Percentiles rank a stretch among this genome's conserved stretches.
phyloP scores from a whole-genome alignment of 495 filamentous ascomycete species.

The Penicillium tannophilum region DNA sequence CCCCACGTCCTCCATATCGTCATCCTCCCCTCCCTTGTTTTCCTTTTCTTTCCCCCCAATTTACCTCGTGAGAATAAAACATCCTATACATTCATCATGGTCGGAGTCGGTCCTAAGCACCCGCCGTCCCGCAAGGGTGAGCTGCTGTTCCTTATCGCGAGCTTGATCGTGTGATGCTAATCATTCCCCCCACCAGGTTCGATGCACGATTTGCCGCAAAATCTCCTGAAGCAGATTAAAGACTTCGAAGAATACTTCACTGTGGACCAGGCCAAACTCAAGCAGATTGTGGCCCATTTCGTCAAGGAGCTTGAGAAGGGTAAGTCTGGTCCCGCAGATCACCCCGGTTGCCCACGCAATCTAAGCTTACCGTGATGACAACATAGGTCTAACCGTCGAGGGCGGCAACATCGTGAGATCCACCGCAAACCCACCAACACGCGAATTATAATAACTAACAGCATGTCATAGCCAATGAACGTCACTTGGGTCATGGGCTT shows the following conservation, averaged over 20 bases:
- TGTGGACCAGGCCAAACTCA: constrained; percentile 76
- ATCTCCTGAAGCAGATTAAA: constrained; percentile 82
- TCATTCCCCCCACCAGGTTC: constrained; percentile 58
- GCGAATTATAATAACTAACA: neutral
- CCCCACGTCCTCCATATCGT: constrained; percentile 32
- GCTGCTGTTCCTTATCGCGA: constrained; percentile 35
- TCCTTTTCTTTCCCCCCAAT: constrained; percentile 10
- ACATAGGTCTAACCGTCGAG: constrained; percentile 74
- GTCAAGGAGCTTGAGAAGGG: constrained; percentile 85
- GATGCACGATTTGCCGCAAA: constrained; percentile 79
- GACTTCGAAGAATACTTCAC: constrained; percentile 84
- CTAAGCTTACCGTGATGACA: constrained; percentile 5
- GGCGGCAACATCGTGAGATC: constrained; percentile 87
- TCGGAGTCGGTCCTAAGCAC: constrained; percentile 70
- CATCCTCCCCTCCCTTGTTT: constrained; percentile 20
- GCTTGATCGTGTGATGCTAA: constrained; percentile 14
- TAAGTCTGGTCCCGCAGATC: constrained; percentile 34
- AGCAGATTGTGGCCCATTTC: constrained; percentile 87
- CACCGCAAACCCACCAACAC: constrained; percentile 5
- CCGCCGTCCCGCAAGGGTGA: constrained; percentile 76
- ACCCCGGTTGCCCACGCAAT: neutral
- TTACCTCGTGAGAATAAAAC: constrained; percentile 6
- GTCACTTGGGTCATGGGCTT: constrained; percentile 97
- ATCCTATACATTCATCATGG: constrained; percentile 59
- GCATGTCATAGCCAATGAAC: constrained; percentile 81